Percentiles rank a stretch among this genome's conserved stretches.
Conservation (phyloP, 495 filamentous ascomycete species). For the Podospora fimiseda region DNA sequence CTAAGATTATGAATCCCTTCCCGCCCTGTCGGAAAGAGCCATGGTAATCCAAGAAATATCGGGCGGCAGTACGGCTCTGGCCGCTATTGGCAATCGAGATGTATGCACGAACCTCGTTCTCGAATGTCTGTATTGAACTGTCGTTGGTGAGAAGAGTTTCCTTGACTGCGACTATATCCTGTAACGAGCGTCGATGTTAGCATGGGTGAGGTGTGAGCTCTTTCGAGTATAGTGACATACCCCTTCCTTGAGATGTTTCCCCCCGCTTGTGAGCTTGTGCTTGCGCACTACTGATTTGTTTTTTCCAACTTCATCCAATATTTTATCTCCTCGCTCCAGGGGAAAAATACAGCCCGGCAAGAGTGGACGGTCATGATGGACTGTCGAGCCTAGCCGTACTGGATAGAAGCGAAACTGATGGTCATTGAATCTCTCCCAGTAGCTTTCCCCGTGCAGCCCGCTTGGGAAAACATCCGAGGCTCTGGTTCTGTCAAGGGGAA, state of each 20-base stretch:
- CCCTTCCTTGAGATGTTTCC: background rate
- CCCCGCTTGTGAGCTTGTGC: background rate
- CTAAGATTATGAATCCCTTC: background rate
- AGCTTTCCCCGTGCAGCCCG: background rate
- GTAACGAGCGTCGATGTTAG: background rate
- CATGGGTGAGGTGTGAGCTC: background rate
- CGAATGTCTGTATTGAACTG: background rate
- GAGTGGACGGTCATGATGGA: background rate
- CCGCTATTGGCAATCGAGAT: background rate
- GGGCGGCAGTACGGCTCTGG: background rate
- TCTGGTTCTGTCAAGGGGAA: background rate
- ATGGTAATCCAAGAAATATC: background rate
- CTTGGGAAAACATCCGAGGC: background rate
- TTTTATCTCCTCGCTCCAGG: background rate
- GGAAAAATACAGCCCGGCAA: background rate
- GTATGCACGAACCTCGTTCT: background rate
- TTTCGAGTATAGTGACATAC: background rate
- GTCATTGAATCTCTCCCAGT: background rate
- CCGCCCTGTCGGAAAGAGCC: background rate
- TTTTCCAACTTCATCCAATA: background rate
- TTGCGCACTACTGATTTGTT: background rate
- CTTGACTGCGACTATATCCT: background rate
- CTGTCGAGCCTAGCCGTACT: background rate
- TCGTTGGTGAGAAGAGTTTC: background rate
- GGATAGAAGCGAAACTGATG: background rate